phyloP scores from a whole-genome alignment of 164 flowering plant species.

The Vitis rotundifolia region DNA sequence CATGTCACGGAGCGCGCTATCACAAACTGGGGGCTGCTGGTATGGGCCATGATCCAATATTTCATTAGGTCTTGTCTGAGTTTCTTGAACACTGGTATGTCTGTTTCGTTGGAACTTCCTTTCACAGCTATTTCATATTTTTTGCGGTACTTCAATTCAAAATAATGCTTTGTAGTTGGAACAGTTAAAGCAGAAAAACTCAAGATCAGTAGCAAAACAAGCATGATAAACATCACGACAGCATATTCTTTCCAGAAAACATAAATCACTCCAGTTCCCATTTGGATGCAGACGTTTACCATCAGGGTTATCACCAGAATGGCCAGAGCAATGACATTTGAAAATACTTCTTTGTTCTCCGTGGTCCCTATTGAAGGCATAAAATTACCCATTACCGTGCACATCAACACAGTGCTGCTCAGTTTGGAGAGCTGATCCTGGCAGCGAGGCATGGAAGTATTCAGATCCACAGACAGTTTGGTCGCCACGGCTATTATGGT shows the following conservation, averaged over 20 bases:
- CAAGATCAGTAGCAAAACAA: constrained; percentile 39
- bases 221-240: constrained; percentile 37
- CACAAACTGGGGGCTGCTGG: constrained; percentile 61
- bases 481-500: constrained; percentile 49
- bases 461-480: constrained; percentile 64
- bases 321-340: constrained; percentile 54
- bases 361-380: constrained; percentile 64
- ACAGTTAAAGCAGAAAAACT: constrained; percentile 41
- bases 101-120: constrained; percentile 19
- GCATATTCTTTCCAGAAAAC: constrained; percentile 46
- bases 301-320: constrained; percentile 55
- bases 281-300: constrained; percentile 54
- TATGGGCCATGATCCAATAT: constrained; percentile 70
- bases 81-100: constrained; percentile 13
- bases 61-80: constrained; percentile 38
- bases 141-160: constrained; percentile 33
- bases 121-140: constrained; percentile 31
- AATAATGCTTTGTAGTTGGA: constrained; percentile 38
- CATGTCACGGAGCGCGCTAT: constrained; percentile 54
- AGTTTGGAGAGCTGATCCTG: constrained; percentile 64
- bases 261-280: constrained; percentile 58
- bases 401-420: constrained; percentile 51
- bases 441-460: constrained; percentile 53
- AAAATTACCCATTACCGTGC: constrained; percentile 53
- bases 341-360: constrained; percentile 37